Evolutionary conservation across 305 asterid genomes (phyloP).

Genomic region (Rubia tinctorum): DNA sequence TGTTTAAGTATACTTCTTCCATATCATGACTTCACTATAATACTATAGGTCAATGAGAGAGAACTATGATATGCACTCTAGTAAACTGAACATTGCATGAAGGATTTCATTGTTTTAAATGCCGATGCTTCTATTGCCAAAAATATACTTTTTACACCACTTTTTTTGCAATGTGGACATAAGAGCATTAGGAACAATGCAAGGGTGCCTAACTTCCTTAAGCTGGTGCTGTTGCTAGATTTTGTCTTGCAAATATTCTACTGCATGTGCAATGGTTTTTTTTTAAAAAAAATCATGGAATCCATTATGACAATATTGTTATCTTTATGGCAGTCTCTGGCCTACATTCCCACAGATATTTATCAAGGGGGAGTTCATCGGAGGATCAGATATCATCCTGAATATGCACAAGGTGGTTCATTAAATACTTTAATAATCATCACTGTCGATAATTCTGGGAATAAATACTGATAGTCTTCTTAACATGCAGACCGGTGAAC

Average conservation of each 20-base stretch:
- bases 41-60: neutral
- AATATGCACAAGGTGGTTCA: conserved; percentile 84
- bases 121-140: neutral
- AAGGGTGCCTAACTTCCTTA: neutral
- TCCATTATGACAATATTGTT: conserved; percentile 12
- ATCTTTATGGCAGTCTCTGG: conserved; percentile 71
- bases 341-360: conserved; percentile 98
- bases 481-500: conserved; percentile 66
- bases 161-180: neutral
- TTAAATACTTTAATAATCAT: neutral
- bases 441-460: conserved; percentile 10
- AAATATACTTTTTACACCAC: neutral
- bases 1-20: neutral
- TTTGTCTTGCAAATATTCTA: neutral
- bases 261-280: neutral
- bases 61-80: neutral
- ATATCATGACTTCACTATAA: neutral
- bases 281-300: no score
- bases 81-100: neutral
- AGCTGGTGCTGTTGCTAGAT: neutral
- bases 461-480: conserved; percentile 15
- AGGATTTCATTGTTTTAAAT: neutral
- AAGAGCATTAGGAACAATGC: neutral
- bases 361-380: conserved; percentile 87
- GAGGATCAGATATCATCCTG: conserved; percentile 97